Evolutionary conservation across 2,329 filamentous ascomycete species (phyloP).

Genomic region (Claviceps lovelessii): DNA sequence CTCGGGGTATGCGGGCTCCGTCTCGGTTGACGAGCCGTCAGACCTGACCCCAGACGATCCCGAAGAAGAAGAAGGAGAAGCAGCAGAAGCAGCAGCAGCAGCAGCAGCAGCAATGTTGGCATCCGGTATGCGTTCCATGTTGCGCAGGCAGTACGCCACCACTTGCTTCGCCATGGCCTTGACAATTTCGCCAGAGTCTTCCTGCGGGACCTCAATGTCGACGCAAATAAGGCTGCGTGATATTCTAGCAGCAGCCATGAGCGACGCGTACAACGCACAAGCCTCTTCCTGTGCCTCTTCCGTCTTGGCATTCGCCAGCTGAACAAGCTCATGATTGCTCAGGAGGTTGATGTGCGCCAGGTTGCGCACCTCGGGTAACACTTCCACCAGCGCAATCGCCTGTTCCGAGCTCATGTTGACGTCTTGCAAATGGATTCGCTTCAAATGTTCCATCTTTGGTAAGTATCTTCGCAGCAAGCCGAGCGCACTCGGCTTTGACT

Average conservation of each 20-base stretch:
- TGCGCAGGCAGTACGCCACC: slow-evolving; percentile 84
- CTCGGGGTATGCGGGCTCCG: slow-evolving; percentile 45
- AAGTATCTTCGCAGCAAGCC: slow-evolving; percentile 47
- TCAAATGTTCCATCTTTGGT: slow-evolving; percentile 62
- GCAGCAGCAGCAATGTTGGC: slow-evolving; percentile 38
- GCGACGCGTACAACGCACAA: slow-evolving; percentile 79
- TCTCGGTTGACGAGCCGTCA: slow-evolving; percentile 12
- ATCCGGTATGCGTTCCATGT: slow-evolving; percentile 69
- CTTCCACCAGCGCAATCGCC: slow-evolving; percentile 78
- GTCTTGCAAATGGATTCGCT: slow-evolving; percentile 74
- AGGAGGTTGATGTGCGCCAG: slow-evolving; percentile 79
- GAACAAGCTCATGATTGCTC: slow-evolving; percentile 60
- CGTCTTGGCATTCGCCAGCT: slow-evolving; percentile 59
- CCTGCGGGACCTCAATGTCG: slow-evolving; percentile 75
- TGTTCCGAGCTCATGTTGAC: slow-evolving; percentile 76
- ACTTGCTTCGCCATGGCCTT: slow-evolving; percentile 87
- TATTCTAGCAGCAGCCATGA: slow-evolving; percentile 75
- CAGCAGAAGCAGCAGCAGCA: slow-evolving; percentile 22
- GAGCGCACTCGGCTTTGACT: slow-evolving; percentile 57
- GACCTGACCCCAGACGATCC: slow-evolving; percentile 21
- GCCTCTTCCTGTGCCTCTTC: slow-evolving; percentile 82
- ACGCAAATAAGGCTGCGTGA: slow-evolving; percentile 75
- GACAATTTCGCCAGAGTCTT: slow-evolving; percentile 75
- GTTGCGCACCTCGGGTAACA: slow-evolving; percentile 67
- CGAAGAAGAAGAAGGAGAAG: no score